Evolutionary conservation across 352 stramenopile genomes (phyloP).

Genomic region (Phytophthora constricta): DNA sequence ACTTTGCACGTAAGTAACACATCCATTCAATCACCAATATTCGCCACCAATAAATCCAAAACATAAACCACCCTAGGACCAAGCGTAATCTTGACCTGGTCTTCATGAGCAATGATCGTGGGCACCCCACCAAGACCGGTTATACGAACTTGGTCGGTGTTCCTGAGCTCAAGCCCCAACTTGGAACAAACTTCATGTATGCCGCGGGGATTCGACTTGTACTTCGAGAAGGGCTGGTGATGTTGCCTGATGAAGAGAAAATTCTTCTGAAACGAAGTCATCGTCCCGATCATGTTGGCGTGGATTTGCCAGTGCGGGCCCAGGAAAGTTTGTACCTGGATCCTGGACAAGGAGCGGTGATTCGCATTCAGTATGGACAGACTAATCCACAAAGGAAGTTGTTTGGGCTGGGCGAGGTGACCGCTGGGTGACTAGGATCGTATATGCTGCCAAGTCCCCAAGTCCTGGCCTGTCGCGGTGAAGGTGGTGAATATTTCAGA

Average conservation of each 20-base stretch:
- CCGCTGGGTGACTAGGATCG: not conserved
- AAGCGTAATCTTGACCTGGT: slow-evolving; percentile 37
- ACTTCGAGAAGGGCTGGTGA: not conserved
- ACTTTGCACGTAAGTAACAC: slow-evolving; percentile 25
- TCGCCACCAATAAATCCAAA: too few relatives aligned
- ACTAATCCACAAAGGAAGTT: not conserved
- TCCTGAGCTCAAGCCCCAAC: too few relatives aligned
- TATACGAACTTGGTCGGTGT: too few relatives aligned
- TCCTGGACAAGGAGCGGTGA: not conserved
- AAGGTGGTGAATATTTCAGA: not conserved
- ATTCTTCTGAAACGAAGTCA: not conserved
- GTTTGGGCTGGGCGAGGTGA: slow-evolving; percentile 2
- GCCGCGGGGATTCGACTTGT: slow-evolving; percentile 19
- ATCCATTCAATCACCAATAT: too few relatives aligned
- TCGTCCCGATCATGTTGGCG: not conserved
- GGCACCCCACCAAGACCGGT: too few relatives aligned
- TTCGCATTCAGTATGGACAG: not conserved
- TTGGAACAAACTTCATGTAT: slow-evolving; percentile 44
- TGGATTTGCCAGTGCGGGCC: not conserved
- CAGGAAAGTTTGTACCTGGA: not conserved
- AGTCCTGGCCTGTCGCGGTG: not conserved
- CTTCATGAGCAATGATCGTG: too few relatives aligned
- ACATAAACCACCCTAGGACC: too few relatives aligned
- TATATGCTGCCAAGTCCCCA: not conserved
- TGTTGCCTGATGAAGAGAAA: not conserved